Conservation (phyloP, 2,329 filamentous ascomycete species). For the Alternaria conjuncta region DNA sequence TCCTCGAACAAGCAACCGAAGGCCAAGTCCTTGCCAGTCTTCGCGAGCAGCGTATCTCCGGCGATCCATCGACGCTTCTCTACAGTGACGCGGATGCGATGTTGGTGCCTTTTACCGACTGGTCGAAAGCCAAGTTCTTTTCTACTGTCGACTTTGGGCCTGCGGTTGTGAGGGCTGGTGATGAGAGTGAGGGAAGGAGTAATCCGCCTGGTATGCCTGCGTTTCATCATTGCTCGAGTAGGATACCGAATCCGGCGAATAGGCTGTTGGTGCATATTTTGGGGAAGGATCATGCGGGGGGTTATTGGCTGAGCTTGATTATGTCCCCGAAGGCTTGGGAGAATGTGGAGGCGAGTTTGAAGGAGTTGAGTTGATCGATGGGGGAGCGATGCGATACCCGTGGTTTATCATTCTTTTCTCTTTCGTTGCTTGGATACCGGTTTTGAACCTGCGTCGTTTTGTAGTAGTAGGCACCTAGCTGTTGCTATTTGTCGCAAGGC, state of each 20-base stretch:
- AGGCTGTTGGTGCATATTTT: conserved; percentile 21
- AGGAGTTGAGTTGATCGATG: neutral
- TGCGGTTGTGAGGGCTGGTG: conserved; percentile 16
- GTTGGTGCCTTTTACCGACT: conserved; percentile 21
- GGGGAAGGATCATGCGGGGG: conserved; percentile 16
- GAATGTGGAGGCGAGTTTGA: conserved; percentile 14
- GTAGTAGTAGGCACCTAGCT: neutral
- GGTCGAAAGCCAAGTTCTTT: conserved; percentile 20
- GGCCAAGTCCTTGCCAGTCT: conserved; percentile 29
- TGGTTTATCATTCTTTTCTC: neutral
- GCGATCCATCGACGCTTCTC: conserved; percentile 28
- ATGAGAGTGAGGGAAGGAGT: neutral
- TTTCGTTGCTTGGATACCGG: neutral
- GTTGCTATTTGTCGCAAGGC: neutral
- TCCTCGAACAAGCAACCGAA: conserved; percentile 24
- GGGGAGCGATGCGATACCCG: neutral
- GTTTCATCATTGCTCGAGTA: conserved; percentile 19
- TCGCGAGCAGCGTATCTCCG: conserved; percentile 16
- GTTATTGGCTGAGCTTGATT: conserved; percentile 19
- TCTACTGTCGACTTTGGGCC: conserved; percentile 27
- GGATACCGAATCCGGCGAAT: conserved; percentile 2
- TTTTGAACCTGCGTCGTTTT: neutral
- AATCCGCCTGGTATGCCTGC: conserved; percentile 17
- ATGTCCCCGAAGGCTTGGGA: conserved; percentile 14
- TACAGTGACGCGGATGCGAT: conserved; percentile 12